Evolutionary conservation across 2,329 filamentous ascomycete genomes (phyloP), one percentile per base, ranked within the genome.

Genomic region (Ophiognomonia clavigignenti-juglandacearum): DNA sequence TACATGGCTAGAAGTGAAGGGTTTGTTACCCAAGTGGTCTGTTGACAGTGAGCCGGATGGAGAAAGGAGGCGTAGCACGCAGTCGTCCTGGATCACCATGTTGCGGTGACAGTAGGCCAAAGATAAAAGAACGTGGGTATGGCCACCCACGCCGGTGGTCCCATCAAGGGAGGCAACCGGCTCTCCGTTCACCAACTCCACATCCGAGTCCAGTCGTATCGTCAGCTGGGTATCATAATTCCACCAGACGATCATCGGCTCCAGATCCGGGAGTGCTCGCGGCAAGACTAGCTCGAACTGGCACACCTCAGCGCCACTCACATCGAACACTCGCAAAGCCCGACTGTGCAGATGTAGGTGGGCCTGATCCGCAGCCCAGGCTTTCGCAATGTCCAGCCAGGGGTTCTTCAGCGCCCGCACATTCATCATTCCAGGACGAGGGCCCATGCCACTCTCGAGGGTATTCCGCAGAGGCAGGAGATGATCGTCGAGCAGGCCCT

Each of bases 401-500:
- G 77, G 77, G 19, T 68, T 69, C 43, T 70, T 64, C 14, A 65
- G 59, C 6, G 63, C 58, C 4, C 64, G 63, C 3, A 72, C 69
- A 4, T 31, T 31, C 3, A 64, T 57, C 9, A 68, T 54, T 0
- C 68, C 51, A 2, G 57, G 57, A 1, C 71, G 65, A 2, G 60
- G 59, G 27, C 72, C 66, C 1, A 73, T 55, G 0, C 63, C 66
- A 3, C 64, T 57, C 4, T 62, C 52, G 8, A 65, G 54, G 2
- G 70, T 62, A 9, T 69, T 64, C 45, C 63, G 64, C 13, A 75
- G 67, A 8, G 92, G 92, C 34, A 96, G 71, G 0, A 96, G 66
- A 56, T 95, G 75, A 13, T 95, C 79, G 52, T 88, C 90, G 1
- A 97, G 65, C 5, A 96, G 69, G 0, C 85, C 85, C 22, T 78